phyloP scores from a whole-genome alignment of 352 stramenopile genomes.

The Pythium pectinolyticum region DNA sequence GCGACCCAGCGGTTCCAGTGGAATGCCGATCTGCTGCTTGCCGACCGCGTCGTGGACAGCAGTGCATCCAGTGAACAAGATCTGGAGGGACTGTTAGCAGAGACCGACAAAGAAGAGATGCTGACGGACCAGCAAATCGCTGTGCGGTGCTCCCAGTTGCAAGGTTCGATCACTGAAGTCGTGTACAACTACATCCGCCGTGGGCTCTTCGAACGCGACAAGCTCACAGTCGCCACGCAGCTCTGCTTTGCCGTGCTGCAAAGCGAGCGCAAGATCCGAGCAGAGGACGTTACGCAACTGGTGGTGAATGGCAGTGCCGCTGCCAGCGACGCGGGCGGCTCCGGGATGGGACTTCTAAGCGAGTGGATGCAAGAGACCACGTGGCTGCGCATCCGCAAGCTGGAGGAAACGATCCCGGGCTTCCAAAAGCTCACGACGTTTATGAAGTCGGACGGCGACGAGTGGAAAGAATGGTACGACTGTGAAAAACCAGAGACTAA shows the following conservation, averaged over 20 bases:
- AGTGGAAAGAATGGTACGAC: constrained; percentile 95
- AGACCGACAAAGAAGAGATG: constrained; percentile 68
- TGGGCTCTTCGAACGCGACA: constrained; percentile 93
- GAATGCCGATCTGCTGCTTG: constrained; percentile 81
- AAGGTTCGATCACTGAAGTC: constrained; percentile 72
- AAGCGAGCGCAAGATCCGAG: constrained; percentile 63
- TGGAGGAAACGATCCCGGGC: constrained; percentile 81
- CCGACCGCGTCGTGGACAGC: constrained; percentile 63
- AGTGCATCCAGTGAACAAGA: constrained; percentile 46
- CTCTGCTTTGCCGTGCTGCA: constrained; percentile 91
- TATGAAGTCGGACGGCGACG: constrained; percentile 95
- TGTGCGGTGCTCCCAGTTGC: constrained; percentile 53
- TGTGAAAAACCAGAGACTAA: constrained; percentile 88
- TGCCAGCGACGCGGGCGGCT: constrained; percentile 36
- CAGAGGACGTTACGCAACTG: constrained; percentile 71
- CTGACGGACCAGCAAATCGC: constrained; percentile 50
- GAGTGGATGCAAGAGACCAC: constrained; percentile 90
- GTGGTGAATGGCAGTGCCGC: constrained; percentile 44
- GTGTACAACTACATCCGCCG: constrained; percentile 96
- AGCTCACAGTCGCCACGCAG: constrained; percentile 91
- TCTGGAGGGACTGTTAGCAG: constrained; percentile 57
- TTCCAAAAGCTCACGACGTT: constrained; percentile 92
- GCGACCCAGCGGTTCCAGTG: constrained; percentile 84
- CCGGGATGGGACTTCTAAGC: constrained; percentile 87
- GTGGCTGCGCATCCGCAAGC: constrained; percentile 90